These are phyloP conservation scores for Monosporascus sp. DNA, from an alignment of 2,329 filamentous ascomycete species.

Conservation along the genomic window DNA sequence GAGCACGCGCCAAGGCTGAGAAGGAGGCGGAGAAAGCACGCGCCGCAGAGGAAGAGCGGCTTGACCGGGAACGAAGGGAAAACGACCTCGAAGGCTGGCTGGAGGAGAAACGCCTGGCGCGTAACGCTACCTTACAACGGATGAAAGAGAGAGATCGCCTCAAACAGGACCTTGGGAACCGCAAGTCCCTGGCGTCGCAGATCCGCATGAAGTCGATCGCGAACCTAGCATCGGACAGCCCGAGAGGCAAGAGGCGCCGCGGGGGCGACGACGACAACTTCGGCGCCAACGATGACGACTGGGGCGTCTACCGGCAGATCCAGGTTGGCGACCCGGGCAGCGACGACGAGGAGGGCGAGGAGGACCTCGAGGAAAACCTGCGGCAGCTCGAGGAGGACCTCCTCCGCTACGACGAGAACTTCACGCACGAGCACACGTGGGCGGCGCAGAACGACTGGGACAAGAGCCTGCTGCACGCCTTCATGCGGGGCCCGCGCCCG, in stretches of 20 bases:
- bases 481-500: constrained; percentile 79
- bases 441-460: constrained; percentile 95
- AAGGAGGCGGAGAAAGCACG: constrained; percentile 90
- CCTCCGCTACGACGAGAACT: constrained; percentile 78
- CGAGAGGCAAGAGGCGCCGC: constrained; percentile 75
- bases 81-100: constrained; percentile 86
- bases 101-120: constrained; percentile 69
- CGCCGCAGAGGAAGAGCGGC: constrained; percentile 72
- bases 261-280: constrained; percentile 94
- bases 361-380: constrained; percentile 71
- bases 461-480: constrained; percentile 84
- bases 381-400: constrained; percentile 78
- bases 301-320: constrained; percentile 93
- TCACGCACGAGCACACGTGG: constrained; percentile 86
- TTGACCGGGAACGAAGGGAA: constrained; percentile 77
- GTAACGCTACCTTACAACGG: constrained; percentile 65
- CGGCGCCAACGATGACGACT: constrained; percentile 94
- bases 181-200: constrained; percentile 92
- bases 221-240: constrained; percentile 86
- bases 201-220: constrained; percentile 98
- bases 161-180: constrained; percentile 91
- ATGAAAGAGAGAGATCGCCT: constrained; percentile 92
- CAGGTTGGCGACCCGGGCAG: constrained; percentile 72
- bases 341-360: constrained; percentile 89
- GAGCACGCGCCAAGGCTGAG: constrained; percentile 89